These are phyloP conservation scores for Coleophoma eucalyptorum DNA, from an alignment of 2,329 filamentous ascomycete species.

Conservation along the genomic window DNA sequence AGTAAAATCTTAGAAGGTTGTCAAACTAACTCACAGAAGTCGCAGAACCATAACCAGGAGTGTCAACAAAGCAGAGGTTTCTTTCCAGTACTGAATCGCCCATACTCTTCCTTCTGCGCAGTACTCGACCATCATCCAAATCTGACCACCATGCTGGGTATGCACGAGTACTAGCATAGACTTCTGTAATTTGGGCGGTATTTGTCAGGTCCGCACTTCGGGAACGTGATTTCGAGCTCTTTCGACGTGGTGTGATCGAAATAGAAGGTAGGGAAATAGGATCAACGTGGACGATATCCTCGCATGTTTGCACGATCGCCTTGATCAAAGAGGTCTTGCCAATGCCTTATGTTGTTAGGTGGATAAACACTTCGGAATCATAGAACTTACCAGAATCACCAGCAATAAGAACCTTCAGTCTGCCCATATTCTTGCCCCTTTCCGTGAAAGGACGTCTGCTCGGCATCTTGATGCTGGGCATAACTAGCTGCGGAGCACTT, in stretches of 20 bases:
- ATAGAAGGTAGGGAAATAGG: conserved; percentile 31
- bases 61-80: conserved; percentile 93
- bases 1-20: conserved; percentile 17
- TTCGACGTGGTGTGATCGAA: conserved; percentile 21
- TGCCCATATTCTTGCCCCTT: conserved; percentile 77
- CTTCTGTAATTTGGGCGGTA: conserved; percentile 53
- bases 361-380: background rate
- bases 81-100: conserved; percentile 79
- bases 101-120: conserved; percentile 64
- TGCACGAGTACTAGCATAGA: conserved; percentile 76
- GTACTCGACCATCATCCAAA: conserved; percentile 59
- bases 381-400: conserved; percentile 65
- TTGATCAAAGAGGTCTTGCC: conserved; percentile 90
- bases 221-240: conserved; percentile 21
- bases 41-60: conserved; percentile 57
- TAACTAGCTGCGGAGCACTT: conserved; percentile 77
- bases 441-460: conserved; percentile 85
- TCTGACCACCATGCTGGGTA: conserved; percentile 91
- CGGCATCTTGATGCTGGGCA: conserved; percentile 94
- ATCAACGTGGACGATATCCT: conserved; percentile 93
- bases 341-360: conserved; percentile 48
- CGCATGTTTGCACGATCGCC: conserved; percentile 79
- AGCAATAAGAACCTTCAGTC: conserved; percentile 83
- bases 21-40: conserved; percentile 40
- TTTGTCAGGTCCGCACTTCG: conserved; percentile 20